Percentiles rank a stretch among this genome's conserved stretches.
Conservation (phyloP, 345 rosid genomes). For the Murraya koenigii region DNA sequence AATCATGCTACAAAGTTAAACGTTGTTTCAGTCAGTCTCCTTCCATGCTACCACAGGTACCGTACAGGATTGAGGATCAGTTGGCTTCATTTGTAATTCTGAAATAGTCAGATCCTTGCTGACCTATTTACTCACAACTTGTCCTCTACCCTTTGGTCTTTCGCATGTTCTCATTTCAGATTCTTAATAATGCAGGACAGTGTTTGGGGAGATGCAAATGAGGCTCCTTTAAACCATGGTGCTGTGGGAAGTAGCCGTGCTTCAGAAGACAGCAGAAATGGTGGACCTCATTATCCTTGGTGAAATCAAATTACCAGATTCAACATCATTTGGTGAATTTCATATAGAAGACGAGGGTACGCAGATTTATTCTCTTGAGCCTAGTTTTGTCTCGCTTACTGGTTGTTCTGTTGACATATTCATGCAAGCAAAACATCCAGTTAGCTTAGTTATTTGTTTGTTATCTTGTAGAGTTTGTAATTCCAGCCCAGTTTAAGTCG, state of each 20-base stretch:
- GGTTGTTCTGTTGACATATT: not conserved
- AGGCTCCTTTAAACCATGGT: not conserved
- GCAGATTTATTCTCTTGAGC: not conserved
- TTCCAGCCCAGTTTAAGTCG: not conserved
- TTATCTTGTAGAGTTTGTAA: not conserved
- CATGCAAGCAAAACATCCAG: not conserved
- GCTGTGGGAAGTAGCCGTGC: not conserved
- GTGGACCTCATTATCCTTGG: not conserved
- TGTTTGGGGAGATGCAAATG: not conserved
- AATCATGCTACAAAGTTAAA: not conserved
- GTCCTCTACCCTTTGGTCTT: not conserved
- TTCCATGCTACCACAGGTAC: not conserved
- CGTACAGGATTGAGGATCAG: not conserved
- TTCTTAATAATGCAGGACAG: not conserved
- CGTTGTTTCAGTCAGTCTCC: not conserved
- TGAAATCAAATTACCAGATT: not conserved
- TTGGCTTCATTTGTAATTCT: not conserved
- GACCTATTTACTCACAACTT: not conserved
- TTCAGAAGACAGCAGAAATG: not conserved
- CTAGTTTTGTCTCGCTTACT: not conserved
- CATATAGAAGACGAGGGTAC: not conserved
- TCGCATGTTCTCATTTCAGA: not conserved
- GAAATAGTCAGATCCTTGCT: not conserved
- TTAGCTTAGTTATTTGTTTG: not conserved
- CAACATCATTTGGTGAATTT: not conserved